Evolutionary conservation across 257 asterid species (phyloP).

Genomic region (Plantago major): DNA sequence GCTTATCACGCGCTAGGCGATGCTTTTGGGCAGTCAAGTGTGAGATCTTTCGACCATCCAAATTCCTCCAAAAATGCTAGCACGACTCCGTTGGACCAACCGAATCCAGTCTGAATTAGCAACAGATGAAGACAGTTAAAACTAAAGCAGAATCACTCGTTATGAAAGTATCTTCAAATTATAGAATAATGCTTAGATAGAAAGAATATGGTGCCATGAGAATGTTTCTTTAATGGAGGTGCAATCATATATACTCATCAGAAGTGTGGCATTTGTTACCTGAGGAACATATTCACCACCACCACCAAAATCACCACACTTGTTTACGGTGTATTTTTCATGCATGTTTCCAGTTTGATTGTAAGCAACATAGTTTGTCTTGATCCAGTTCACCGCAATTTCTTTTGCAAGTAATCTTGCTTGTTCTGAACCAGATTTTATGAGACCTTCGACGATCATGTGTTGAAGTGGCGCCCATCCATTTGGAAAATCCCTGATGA

Average conservation of each 20-base stretch:
- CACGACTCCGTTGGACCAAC: slow-evolving; percentile 94
- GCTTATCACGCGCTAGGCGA: not conserved
- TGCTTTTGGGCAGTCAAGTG: slow-evolving; percentile 34
- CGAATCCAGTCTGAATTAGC: slow-evolving; percentile 80
- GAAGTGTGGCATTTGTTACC: slow-evolving; percentile 36
- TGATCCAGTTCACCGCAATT: slow-evolving; percentile 70
- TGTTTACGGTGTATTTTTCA: slow-evolving; percentile 72
- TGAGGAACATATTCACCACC: slow-evolving; percentile 94
- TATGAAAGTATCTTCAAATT: not conserved
- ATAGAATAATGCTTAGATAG: not conserved
- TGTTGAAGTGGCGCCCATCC: slow-evolving; percentile 98
- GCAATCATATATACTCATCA: not conserved
- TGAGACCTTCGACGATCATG: slow-evolving; percentile 83
- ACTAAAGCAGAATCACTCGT: slow-evolving; percentile 2
- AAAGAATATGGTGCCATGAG: not conserved
- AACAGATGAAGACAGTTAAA: not conserved
- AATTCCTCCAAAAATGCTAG: slow-evolving; percentile 85
- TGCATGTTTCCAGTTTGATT: slow-evolving; percentile 74
- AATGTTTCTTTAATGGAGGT: not conserved
- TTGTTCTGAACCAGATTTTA: slow-evolving; percentile 40
- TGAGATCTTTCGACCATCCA: slow-evolving; percentile 67
- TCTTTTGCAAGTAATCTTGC: slow-evolving; percentile 51
- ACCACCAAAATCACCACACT: slow-evolving; percentile 75
- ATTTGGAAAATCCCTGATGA: slow-evolving; percentile 83
- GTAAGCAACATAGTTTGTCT: slow-evolving; percentile 64